Base-by-base conservation (phyloP, 768 basidiomycete species). In the Russula vinacea region DNA sequence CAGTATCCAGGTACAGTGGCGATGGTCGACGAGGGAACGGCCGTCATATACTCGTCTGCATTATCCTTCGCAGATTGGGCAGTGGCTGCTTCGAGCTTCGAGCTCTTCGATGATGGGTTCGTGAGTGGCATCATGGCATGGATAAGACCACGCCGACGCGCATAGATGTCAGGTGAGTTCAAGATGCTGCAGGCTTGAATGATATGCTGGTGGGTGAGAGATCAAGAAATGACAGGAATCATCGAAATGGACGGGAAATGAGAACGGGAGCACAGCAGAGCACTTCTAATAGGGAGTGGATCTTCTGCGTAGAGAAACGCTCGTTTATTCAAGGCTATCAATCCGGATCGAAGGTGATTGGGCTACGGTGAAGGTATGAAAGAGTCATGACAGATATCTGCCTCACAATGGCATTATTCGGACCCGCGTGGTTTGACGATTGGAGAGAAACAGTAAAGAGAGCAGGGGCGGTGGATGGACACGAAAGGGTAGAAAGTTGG, bases 1-100 rank as follows among this genome's bases (percentile, higher is more conserved):
- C 96, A 99, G 83, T 98, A 99, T 71, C 96, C 89, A 56, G 95
- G 92, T 70, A 99, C 92, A 58, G 87, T 81, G 51, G 76, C 74
- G 62, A 62, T 68, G 60, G 71, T 72, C 13, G 71, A 70, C 24
- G 67, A 44, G 54, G 70, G 70, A 45, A 68, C 68, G 24, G 69
- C 65, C 32, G 92, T 79, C 22, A 84, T 79, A 29, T 78, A 78
- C 76, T 89, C 88, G 0, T 86, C 81, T 32, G 82, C 84, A 67
- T 94, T 86, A 57, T 91, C 92, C 73, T 94, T 89, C 67, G 81
- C 72, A 5, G 87, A 85, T 58, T 84, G 81, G 2, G 84, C 78
- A 71, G 90, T 82, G 44, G 95, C 96, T n/a, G 86, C 29, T 29
- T 85, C 83, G n/a, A n/a, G n/a, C n/a, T n/a, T n/a, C n/a, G 73